These are phyloP conservation scores for Trichoderma koningii DNA, from an alignment of 2,329 filamentous ascomycete genomes.

Conservation along the genomic window DNA sequence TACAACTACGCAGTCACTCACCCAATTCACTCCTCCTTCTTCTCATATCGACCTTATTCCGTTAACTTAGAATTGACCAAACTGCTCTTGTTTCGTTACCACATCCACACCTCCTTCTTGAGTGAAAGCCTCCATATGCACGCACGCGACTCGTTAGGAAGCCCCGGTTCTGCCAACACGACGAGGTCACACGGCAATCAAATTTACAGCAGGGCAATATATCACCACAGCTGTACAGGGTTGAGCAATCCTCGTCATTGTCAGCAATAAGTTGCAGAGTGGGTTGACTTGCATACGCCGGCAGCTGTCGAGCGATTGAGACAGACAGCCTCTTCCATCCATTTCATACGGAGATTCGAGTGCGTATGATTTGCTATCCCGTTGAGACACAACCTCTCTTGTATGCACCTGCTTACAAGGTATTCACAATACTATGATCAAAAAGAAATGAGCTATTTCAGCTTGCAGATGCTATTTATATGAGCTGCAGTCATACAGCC, in stretches of 20 bases:
- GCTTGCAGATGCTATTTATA: too few species aligned
- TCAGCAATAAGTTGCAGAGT: slow-evolving; percentile 7
- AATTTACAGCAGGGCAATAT: slow-evolving; percentile 8
- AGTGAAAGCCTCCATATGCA: too few species aligned
- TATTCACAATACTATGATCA: too few species aligned
- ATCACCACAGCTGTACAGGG: background rate
- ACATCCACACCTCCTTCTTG: too few species aligned
- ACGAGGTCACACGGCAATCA: slow-evolving; percentile 14
- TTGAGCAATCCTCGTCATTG: slow-evolving; percentile 2
- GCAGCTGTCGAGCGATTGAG: slow-evolving; percentile 4
- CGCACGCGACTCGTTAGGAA: background rate
- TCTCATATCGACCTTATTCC: too few species aligned
- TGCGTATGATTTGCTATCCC: background rate
- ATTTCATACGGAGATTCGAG: background rate
- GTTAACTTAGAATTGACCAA: too few species aligned
- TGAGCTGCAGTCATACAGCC: too few species aligned
- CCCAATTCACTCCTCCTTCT: too few species aligned
- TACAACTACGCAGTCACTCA: too few species aligned
- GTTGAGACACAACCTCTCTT: background rate
- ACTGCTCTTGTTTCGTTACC: too few species aligned
- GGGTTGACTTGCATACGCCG: slow-evolving; percentile 26
- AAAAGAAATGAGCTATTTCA: too few species aligned
- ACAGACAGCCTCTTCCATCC: slow-evolving; percentile 1
- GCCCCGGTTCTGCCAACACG: background rate
- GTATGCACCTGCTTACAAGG: too few species aligned